Base-by-base conservation (phyloP, 2,329 filamentous ascomycete species). In the Trichoderma lentiforme region DNA sequence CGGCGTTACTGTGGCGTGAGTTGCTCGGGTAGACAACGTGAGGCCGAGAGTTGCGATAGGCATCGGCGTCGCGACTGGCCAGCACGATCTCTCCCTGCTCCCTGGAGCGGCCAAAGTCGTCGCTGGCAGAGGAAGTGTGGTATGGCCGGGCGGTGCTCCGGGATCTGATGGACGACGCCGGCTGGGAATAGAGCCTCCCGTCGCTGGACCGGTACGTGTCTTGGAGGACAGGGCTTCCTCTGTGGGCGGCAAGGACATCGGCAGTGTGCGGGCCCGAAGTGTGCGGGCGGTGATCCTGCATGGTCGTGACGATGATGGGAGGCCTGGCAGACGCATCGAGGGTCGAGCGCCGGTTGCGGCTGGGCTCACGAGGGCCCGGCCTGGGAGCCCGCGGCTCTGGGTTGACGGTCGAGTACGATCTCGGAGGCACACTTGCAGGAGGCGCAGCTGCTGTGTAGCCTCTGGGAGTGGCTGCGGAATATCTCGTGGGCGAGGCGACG, bases 241-340 rank as follows among this genome's bases (percentile, higher is more conserved):
- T 90, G 60, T 75, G 76, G 36, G 77, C 74, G 36, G 77, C 74
- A 64, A 78, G 79, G 71, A 74, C 74, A 69, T 79, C 80, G 39
- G 81, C 80, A 62, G 81, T 76, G 74, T 85, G 82, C 30, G 83
- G 80, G 60, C 80, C 77, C n/a, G 80, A 78, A 26, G 78, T 79
- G 61, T 86, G 84, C 32, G 83, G 79, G 34, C 80, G 79, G 65
- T 81, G 78, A 70, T 82, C 83, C 71, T 86, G 83, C 32, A 84
- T 85, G 6, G 87, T 88, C 24, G 87, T 90, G 73, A 90, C 84
- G 71, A 89, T 87, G 75, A 89, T 84, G 69, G 88, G 86, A 12
- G 88, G 86, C 53, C 85, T 83, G 47, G 80, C 78, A 28, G 81
- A 77, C 15, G 85, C 80, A 71, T 90, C 89, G 28, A 88, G 74